These are phyloP conservation scores for Phaeosphaeriaceae sp. DNA, from an alignment of 2,329 filamentous ascomycete species.

Conservation along the genomic window DNA sequence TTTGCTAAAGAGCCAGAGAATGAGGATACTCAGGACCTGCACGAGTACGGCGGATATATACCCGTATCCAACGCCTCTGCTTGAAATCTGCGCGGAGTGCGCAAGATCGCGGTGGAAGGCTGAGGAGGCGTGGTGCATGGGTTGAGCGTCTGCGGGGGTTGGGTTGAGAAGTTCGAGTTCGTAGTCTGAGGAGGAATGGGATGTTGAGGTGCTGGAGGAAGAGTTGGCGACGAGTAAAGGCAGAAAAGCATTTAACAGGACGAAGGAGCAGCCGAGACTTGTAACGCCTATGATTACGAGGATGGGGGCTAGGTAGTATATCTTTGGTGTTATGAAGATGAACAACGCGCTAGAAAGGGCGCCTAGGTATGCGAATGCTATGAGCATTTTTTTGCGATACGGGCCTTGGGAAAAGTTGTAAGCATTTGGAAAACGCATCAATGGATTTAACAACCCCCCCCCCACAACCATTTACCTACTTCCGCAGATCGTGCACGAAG, in stretches of 20 bases:
- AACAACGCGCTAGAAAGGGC: conserved; percentile 81
- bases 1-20: conserved; percentile 65
- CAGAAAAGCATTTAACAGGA: conserved; percentile 91
- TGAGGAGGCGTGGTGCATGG: conserved; percentile 14
- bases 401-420: conserved; percentile 40
- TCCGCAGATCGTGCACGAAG: too few relatives aligned
- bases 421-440: not conserved
- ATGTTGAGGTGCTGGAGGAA: conserved; percentile 49
- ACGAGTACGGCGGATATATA: conserved; percentile 84
- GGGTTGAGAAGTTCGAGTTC: conserved; percentile 38
- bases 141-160: not conserved
- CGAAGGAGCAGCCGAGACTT: conserved; percentile 91
- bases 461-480: too few relatives aligned
- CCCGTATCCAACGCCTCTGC: conserved; percentile 86
- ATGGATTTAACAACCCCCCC: too few relatives aligned
- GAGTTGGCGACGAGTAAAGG: conserved; percentile 86
- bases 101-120: conserved; percentile 69
- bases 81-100: conserved; percentile 84
- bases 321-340: conserved; percentile 72
- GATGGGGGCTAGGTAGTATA: conserved; percentile 81
- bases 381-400: conserved; percentile 83
- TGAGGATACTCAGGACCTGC: conserved; percentile 76
- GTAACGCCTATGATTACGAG: conserved; percentile 87
- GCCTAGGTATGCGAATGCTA: conserved; percentile 80
- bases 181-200: conserved; percentile 23